Conservation (phyloP, 164 flowering plant species). For the Litsea cubeba region DNA sequence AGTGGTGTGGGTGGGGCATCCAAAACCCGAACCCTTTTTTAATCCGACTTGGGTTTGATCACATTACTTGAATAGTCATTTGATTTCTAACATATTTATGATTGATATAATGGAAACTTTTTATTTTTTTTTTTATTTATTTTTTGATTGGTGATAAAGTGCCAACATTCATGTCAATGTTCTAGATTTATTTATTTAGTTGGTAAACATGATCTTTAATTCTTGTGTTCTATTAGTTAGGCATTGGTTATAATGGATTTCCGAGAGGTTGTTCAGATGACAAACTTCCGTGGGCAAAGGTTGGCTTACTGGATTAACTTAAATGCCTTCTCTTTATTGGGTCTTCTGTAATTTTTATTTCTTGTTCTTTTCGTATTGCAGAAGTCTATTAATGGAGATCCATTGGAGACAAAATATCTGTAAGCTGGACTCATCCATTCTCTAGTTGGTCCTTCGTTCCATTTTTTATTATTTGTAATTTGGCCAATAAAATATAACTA, state of each 20-base stretch:
- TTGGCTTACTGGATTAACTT: slow-evolving; percentile 15
- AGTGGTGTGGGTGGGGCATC: too few species aligned
- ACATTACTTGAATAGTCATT: too few species aligned
- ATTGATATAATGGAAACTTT: too few species aligned
- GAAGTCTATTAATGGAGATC: slow-evolving; percentile 71
- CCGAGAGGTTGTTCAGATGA: slow-evolving; percentile 98
- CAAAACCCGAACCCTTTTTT: too few species aligned
- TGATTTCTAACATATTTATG: too few species aligned
- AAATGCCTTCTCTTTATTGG: slow-evolving; percentile 1
- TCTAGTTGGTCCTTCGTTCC: neutral
- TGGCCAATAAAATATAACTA: neutral
- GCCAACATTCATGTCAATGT: neutral
- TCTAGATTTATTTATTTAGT: too few species aligned
- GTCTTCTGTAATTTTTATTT: neutral
- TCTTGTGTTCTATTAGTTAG: slow-evolving; percentile 27
- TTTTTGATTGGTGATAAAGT: too few species aligned
- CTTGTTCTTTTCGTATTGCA: slow-evolving; percentile 25
- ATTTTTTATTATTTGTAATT: neutral
- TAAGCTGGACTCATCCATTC: slow-evolving; percentile 36
- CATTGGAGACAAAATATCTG: slow-evolving; percentile 92
- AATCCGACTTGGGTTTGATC: too few species aligned
- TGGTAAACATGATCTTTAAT: neutral
- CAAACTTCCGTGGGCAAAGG: slow-evolving; percentile 98
- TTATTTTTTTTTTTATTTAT: too few species aligned
- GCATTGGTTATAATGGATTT: slow-evolving; percentile 98